phyloP scores from a whole-genome alignment of 257 asterid species.

The Eustoma russellianum region DNA sequence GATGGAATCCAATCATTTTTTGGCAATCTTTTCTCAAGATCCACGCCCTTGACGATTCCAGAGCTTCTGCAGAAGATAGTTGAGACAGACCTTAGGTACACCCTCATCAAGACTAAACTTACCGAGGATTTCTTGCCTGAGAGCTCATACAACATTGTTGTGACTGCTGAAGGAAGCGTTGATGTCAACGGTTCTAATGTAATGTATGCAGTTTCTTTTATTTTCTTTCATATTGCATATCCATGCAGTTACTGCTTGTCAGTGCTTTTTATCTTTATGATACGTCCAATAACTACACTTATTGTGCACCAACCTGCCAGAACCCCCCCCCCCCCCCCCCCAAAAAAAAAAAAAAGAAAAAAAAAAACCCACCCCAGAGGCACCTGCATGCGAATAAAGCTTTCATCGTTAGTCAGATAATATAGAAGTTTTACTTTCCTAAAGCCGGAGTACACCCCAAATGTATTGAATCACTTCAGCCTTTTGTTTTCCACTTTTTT shows the following conservation, averaged over 20 bases:
- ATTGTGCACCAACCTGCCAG: no score
- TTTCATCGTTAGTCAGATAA: neutral
- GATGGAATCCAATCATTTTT: constrained; percentile 85
- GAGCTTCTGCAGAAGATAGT: constrained; percentile 65
- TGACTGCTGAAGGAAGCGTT: constrained; percentile 65
- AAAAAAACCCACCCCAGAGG: neutral
- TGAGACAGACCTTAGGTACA: constrained; percentile 66
- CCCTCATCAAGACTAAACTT: constrained; percentile 62
- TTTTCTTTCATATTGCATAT: constrained; percentile 16
- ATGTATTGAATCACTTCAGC: neutral
- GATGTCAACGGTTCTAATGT: constrained; percentile 74
- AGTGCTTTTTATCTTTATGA: no score
- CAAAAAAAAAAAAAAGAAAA: neutral
- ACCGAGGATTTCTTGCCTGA: constrained; percentile 75
- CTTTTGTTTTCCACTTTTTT: constrained; percentile 3
- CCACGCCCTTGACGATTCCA: constrained; percentile 50
- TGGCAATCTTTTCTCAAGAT: constrained; percentile 53
- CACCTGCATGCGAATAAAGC: neutral
- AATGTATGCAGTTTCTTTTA: constrained; percentile 67
- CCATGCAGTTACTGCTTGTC: constrained; percentile 3
- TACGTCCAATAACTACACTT: no score
- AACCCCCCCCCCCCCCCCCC: neutral
- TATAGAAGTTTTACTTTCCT: neutral
- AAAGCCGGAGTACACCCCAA: neutral
- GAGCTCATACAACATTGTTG: constrained; percentile 62